Percentiles rank a stretch among this genome's conserved stretches.
These are phyloP conservation scores for Calonectria ilicicola DNA, from an alignment of 2,329 filamentous ascomycete species.

Conservation along the genomic window DNA sequence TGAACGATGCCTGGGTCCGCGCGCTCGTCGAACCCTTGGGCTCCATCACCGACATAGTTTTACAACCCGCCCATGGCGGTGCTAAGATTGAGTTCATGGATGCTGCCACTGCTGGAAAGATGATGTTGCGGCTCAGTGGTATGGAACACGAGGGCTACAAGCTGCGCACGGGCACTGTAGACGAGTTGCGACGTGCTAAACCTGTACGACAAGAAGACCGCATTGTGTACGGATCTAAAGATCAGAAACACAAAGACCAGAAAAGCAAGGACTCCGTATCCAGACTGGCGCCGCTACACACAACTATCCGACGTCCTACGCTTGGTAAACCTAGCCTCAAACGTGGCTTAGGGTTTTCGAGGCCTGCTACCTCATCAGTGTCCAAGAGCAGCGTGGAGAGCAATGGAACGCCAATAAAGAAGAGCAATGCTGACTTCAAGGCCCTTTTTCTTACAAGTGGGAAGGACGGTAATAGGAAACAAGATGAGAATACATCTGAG, in stretches of 20 bases:
- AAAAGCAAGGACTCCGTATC: slow-evolving; percentile 3
- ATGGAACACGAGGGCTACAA: slow-evolving; percentile 65
- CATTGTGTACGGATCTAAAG: slow-evolving; percentile 45
- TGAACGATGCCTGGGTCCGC: slow-evolving; percentile 87
- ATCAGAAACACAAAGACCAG: slow-evolving; percentile 41
- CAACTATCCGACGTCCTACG: slow-evolving; percentile 55
- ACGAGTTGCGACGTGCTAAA: slow-evolving; percentile 66
- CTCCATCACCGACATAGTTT: slow-evolving; percentile 77
- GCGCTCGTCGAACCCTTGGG: slow-evolving; percentile 79
- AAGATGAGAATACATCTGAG: not conserved
- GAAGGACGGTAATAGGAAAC: slow-evolving; percentile 26
- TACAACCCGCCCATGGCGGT: slow-evolving; percentile 85
- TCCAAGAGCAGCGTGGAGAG: slow-evolving; percentile 31
- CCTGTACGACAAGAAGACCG: slow-evolving; percentile 51
- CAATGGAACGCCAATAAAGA: slow-evolving; percentile 49
- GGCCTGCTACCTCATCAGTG: slow-evolving; percentile 36
- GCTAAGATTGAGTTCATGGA: slow-evolving; percentile 87
- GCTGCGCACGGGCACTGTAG: slow-evolving; percentile 65
- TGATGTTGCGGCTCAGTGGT: slow-evolving; percentile 70
- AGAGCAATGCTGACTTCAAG: slow-evolving; percentile 70
- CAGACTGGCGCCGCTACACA: slow-evolving; percentile 59
- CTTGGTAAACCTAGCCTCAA: slow-evolving; percentile 55
- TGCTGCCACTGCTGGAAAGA: slow-evolving; percentile 77
- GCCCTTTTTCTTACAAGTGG: slow-evolving; percentile 57
- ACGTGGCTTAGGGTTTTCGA: slow-evolving; percentile 57